Evolutionary conservation across 2,329 filamentous ascomycete species (phyloP).

Genomic region (Thelonectria discophora): DNA sequence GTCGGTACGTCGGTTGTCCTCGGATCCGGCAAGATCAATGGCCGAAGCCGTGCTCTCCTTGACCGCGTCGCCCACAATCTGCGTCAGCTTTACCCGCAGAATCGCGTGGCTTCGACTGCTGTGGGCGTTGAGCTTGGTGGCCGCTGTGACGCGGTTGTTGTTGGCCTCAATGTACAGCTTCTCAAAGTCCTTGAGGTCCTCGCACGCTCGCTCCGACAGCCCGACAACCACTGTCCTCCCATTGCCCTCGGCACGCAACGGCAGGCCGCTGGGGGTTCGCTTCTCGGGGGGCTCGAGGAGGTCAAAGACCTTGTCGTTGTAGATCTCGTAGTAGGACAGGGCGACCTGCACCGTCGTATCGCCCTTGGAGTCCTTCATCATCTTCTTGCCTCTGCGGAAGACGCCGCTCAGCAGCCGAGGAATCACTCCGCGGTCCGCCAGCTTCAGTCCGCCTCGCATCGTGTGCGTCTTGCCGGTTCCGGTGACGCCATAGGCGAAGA

Average conservation of each 20-base stretch:
- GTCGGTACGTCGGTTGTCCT: slow-evolving; percentile 93
- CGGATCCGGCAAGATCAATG: slow-evolving; percentile 94
- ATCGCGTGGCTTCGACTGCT: slow-evolving; percentile 92
- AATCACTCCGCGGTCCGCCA: slow-evolving; percentile 88
- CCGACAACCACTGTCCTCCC: slow-evolving; percentile 90
- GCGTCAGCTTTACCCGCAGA: slow-evolving; percentile 86
- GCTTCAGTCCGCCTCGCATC: slow-evolving; percentile 88
- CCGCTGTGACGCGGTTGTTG: slow-evolving; percentile 85
- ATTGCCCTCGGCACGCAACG: slow-evolving; percentile 84
- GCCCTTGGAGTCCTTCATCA: slow-evolving; percentile 79
- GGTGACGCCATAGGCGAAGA: slow-evolving; percentile 93
- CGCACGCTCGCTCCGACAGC: slow-evolving; percentile 82
- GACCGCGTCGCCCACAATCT: slow-evolving; percentile 73
- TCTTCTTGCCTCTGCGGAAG: slow-evolving; percentile 85
- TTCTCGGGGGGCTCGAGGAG: slow-evolving; percentile 89
- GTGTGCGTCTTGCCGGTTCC: slow-evolving; percentile 96
- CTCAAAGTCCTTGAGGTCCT: slow-evolving; percentile 90
- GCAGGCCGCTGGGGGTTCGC: slow-evolving; percentile 80
- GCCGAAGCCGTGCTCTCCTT: slow-evolving; percentile 87
- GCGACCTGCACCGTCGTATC: slow-evolving; percentile 76
- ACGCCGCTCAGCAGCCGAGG: slow-evolving; percentile 85
- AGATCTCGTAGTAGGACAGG: slow-evolving; percentile 95
- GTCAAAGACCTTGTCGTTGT: slow-evolving; percentile 95
- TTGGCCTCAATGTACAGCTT: slow-evolving; percentile 90
- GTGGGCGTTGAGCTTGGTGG: slow-evolving; percentile 92